A percentile compares a stretch with the other conserved stretches of the same genome.
These are phyloP conservation scores for Extremus antarcticus DNA, from an alignment of 495 filamentous ascomycete species.

Conservation along the genomic window DNA sequence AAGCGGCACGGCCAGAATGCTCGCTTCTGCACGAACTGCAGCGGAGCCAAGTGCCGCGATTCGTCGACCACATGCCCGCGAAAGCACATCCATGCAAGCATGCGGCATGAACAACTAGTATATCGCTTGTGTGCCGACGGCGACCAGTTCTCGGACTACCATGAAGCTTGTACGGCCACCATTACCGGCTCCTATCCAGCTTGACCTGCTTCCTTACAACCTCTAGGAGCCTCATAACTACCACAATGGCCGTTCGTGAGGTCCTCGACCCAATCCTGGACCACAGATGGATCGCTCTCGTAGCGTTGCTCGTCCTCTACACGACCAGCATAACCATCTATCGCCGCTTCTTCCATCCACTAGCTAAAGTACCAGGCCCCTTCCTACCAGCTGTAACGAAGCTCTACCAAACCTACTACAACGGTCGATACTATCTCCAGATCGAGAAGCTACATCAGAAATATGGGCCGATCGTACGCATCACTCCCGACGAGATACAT, in stretches of 20 bases:
- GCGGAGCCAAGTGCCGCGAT: background rate
- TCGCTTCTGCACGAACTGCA: background rate
- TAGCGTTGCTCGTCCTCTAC: background rate
- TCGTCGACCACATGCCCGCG: background rate
- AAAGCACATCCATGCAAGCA: background rate
- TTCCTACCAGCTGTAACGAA: background rate
- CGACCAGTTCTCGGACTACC: too few relatives aligned
- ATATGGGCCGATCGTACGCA: conserved; percentile 13
- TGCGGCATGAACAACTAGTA: too few relatives aligned
- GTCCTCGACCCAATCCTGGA: background rate
- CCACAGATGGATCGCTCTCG: background rate
- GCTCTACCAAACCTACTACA: background rate
- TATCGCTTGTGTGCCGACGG: too few relatives aligned
- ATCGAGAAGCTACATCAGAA: conserved; percentile 3
- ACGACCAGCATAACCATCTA: background rate
- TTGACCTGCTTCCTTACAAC: too few relatives aligned
- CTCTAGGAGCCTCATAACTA: too few relatives aligned
- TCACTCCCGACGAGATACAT: conserved; percentile 6
- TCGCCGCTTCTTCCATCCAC: conserved; percentile 2
- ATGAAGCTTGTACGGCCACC: too few relatives aligned
- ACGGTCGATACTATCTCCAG: conserved; percentile 1
- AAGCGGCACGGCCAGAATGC: background rate
- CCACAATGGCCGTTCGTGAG: too few relatives aligned
- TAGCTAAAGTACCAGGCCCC: conserved; percentile 2
- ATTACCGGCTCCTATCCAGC: too few relatives aligned